A percentile compares a stretch with the other conserved stretches of the same genome.
These are phyloP conservation scores for Umbelopsis sp. DNA, from an alignment of 371 early-diverging fungal genomes.

Conservation along the genomic window DNA sequence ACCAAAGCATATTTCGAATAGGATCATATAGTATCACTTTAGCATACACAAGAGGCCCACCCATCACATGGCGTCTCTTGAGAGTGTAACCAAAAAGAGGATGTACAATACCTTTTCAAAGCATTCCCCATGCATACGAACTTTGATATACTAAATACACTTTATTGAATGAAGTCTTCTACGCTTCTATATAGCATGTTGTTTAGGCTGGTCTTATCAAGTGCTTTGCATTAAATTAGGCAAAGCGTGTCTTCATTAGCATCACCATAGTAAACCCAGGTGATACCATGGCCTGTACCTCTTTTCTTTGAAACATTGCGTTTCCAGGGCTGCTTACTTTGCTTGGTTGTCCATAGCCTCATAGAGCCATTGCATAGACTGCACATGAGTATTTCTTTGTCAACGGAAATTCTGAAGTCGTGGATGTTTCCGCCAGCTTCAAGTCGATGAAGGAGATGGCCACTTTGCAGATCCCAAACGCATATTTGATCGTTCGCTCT, in stretches of 20 bases:
- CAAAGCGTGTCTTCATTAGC: background rate
- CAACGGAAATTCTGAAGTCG: background rate
- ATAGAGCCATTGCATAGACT: constrained; percentile 5
- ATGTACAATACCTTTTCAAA: too few relatives aligned
- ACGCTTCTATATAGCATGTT: too few relatives aligned
- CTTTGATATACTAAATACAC: background rate
- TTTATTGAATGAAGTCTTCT: background rate
- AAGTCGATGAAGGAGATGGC: background rate
- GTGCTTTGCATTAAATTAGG: background rate
- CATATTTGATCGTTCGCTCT: constrained; percentile 1
- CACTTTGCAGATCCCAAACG: background rate
- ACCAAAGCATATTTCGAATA: background rate
- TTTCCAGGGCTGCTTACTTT: background rate
- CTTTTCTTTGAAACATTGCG: background rate
- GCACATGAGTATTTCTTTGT: constrained; percentile 1
- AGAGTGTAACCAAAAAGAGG: too few relatives aligned
- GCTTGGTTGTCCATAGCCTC: background rate
- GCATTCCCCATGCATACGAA: background rate
- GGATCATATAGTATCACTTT: background rate
- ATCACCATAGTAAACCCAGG: background rate
- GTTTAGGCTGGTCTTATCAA: too few relatives aligned
- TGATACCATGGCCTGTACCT: background rate
- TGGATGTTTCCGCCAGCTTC: constrained; percentile 7
- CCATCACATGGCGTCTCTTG: too few relatives aligned
- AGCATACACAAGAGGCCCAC: background rate